A percentile compares a stretch with the other conserved stretches of the same genome.
Conservation (phyloP, 306 rosid genomes). For the Mimosa bimucronata region DNA sequence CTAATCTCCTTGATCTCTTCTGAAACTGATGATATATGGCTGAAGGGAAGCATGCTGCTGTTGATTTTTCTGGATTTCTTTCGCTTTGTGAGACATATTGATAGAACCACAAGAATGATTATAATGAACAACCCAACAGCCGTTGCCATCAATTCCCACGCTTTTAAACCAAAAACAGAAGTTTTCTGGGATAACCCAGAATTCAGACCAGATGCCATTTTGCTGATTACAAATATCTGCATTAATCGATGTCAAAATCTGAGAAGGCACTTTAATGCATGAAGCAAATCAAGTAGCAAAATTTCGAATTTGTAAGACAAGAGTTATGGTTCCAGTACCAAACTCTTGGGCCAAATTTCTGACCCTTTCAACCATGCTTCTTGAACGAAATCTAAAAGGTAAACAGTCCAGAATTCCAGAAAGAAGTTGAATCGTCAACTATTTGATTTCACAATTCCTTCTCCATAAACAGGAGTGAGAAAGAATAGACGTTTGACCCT, state of each 20-base stretch:
- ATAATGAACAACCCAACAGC: constrained; percentile 70
- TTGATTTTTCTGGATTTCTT: constrained; percentile 75
- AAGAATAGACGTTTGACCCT: constrained; percentile 21
- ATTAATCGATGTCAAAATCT: constrained; percentile 38
- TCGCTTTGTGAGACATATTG: constrained; percentile 74
- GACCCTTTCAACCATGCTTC: neutral
- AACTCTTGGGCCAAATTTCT: constrained; percentile 5
- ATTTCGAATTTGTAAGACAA: constrained; percentile 16
- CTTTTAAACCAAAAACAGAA: constrained; percentile 71
- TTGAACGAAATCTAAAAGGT: constrained; percentile 23
- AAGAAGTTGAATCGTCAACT: constrained; percentile 22
- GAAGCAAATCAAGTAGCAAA: constrained; percentile 32
- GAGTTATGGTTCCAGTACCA: neutral
- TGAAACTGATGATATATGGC: constrained; percentile 61
- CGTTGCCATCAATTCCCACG: constrained; percentile 81
- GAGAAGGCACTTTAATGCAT: constrained; percentile 29
- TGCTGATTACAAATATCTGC: constrained; percentile 43
- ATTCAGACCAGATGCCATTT: constrained; percentile 78
- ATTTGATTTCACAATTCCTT: no score
- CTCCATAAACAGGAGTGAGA: constrained; percentile 10
- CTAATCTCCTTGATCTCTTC: constrained; percentile 88
- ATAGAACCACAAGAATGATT: constrained; percentile 68
- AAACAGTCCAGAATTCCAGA: constrained; percentile 15
- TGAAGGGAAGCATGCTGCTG: constrained; percentile 61
- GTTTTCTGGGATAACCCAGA: constrained; percentile 71